Conservation (phyloP, 2,329 filamentous ascomycete genomes). For the Zasmidium cellare region DNA sequence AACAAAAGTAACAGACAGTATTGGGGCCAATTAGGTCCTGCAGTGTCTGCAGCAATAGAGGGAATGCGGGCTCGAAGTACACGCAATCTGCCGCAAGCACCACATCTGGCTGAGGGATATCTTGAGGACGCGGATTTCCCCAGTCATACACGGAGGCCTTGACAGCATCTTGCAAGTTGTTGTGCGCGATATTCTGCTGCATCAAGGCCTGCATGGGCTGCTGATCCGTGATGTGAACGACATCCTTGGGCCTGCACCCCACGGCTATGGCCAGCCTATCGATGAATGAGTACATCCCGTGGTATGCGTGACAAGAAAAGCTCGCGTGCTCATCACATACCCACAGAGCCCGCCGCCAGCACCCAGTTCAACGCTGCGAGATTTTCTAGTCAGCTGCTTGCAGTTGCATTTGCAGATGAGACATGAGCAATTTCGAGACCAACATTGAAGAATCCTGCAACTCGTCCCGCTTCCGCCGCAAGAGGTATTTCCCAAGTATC, state of each 20-base stretch:
- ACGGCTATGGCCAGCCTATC: slow-evolving; percentile 54
- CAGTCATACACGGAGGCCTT: slow-evolving; percentile 76
- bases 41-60: slow-evolving; percentile 77
- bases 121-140: slow-evolving; percentile 50
- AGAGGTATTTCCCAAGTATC: slow-evolving; percentile 81
- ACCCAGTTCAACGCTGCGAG: slow-evolving; percentile 77
- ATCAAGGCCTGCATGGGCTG: slow-evolving; percentile 81
- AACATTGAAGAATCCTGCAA: slow-evolving; percentile 72
- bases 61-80: slow-evolving; percentile 95
- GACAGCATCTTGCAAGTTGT: slow-evolving; percentile 65
- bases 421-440: slow-evolving; percentile 35
- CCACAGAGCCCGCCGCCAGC: slow-evolving; percentile 87
- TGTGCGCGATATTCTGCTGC: slow-evolving; percentile 82
- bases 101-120: slow-evolving; percentile 59
- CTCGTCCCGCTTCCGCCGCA: slow-evolving; percentile 67
- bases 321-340: slow-evolving; percentile 33
- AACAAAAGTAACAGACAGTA: slow-evolving; percentile 81
- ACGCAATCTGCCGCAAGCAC: slow-evolving; percentile 96
- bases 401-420: background rate
- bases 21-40: slow-evolving; percentile 66
- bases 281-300: slow-evolving; percentile 13
- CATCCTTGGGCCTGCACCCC: slow-evolving; percentile 53
- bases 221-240: slow-evolving; percentile 85
- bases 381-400: slow-evolving; percentile 18
- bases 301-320: background rate